Conservation (phyloP, 2,329 filamentous ascomycete genomes). For the Byssothecium circinans region DNA sequence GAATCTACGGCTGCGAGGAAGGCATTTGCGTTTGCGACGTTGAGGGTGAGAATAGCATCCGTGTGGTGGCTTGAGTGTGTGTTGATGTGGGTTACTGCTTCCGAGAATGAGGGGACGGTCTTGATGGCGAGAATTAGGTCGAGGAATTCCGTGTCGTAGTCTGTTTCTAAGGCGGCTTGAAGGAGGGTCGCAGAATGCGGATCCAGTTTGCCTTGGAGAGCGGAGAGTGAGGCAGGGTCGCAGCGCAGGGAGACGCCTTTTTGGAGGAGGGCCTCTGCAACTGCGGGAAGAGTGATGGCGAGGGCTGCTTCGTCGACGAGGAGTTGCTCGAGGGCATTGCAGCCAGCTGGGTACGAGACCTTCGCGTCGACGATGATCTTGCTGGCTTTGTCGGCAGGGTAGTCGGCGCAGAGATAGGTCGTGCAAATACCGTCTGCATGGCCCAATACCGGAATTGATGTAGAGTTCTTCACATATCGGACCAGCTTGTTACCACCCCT, state of each 20-base stretch:
- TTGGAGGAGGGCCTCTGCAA: constrained; percentile 72
- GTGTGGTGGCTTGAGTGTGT: constrained; percentile 90
- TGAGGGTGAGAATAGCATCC: constrained; percentile 80
- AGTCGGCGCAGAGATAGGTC: constrained; percentile 80
- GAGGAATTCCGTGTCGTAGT: constrained; percentile 89
- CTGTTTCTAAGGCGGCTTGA: constrained; percentile 66
- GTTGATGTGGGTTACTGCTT: constrained; percentile 88
- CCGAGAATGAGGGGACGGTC: constrained; percentile 65
- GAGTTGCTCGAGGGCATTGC: constrained; percentile 91
- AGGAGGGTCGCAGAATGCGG: constrained; percentile 52
- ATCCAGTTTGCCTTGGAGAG: constrained; percentile 56
- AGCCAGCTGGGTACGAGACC: constrained; percentile 90
- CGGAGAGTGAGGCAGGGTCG: constrained; percentile 68
- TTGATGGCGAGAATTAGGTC: constrained; percentile 83
- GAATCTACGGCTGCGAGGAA: constrained; percentile 89
- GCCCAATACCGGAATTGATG: constrained; percentile 92
- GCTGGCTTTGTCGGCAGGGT: constrained; percentile 70
- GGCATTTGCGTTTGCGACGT: constrained; percentile 66
- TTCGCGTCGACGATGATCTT: constrained; percentile 88
- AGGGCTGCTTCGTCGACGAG: constrained; percentile 77
- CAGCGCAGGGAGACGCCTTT: constrained; percentile 84
- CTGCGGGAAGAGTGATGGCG: constrained; percentile 65
- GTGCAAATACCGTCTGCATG: constrained; percentile 93
- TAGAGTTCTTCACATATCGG: constrained; percentile 83
- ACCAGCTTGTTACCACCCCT: constrained; percentile 89